These are phyloP conservation scores for Asterophora parasitica DNA, from an alignment of 768 basidiomycete species.

Conservation along the genomic window DNA sequence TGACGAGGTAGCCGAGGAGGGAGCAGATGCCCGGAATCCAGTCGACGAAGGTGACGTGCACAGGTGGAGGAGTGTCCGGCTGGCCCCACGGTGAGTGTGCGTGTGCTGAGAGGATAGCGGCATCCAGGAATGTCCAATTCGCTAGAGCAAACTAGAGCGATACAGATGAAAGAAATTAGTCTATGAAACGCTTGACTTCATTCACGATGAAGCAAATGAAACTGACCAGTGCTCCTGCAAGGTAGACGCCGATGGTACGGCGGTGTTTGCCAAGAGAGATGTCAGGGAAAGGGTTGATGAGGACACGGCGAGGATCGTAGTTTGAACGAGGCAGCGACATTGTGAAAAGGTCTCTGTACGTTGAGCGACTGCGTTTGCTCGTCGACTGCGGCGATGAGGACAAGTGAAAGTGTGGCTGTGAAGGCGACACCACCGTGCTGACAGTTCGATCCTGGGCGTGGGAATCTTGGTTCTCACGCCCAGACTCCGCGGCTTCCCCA, in stretches of 20 bases:
- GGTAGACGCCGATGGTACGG: conserved; percentile 81
- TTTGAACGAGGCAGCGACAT: conserved; percentile 71
- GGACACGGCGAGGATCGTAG: conserved; percentile 87
- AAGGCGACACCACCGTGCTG: conserved; percentile 17
- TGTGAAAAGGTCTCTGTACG: neutral
- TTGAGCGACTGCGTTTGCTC: neutral
- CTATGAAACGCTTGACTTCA: neutral
- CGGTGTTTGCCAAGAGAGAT: conserved; percentile 71
- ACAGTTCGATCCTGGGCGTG: conserved; percentile 22
- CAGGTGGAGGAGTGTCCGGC: conserved; percentile 55
- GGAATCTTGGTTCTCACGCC: conserved; percentile 15
- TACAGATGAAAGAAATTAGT: neutral
- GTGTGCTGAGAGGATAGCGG: conserved; percentile 84
- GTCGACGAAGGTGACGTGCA: conserved; percentile 88
- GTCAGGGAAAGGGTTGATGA: conserved; percentile 81
- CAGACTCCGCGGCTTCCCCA: conserved; percentile 4
- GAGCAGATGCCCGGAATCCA: conserved; percentile 98
- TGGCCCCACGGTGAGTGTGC: conserved; percentile 71
- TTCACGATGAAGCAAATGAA: conserved; percentile 12
- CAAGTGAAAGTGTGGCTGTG: conserved; percentile 12
- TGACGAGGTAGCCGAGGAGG: conserved; percentile 85
- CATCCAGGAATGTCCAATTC: conserved; percentile 94
- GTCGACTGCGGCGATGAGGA: conserved; percentile 11
- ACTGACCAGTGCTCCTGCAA: conserved; percentile 88
- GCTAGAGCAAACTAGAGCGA: conserved; percentile 81